phyloP scores from a whole-genome alignment of 805 yeast genomes.

The Saccharomycopsis oosterbeekiorum region DNA sequence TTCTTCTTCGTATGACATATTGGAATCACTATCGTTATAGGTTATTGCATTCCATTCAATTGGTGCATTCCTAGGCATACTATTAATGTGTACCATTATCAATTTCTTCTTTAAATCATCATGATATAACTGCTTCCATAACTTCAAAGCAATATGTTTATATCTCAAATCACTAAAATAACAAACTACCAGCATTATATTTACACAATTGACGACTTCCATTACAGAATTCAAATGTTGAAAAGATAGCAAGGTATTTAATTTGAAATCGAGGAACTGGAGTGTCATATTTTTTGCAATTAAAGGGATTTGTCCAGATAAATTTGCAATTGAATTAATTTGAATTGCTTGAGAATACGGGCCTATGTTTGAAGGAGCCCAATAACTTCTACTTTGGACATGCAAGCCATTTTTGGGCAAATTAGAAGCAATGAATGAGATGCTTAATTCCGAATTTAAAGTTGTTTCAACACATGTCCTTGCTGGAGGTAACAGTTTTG shows the following conservation, averaged over 20 bases:
- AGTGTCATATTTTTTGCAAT: slow-evolving; percentile 62
- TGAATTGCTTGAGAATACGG: slow-evolving; percentile 85
- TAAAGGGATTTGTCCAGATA: slow-evolving; percentile 90
- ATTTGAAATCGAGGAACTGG: slow-evolving; percentile 20
- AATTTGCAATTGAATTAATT: slow-evolving; percentile 39
- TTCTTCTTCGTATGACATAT: slow-evolving; percentile 21
- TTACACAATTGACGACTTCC: slow-evolving; percentile 37
- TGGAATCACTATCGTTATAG: slow-evolving; percentile 34
- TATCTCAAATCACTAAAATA: slow-evolving; percentile 34
- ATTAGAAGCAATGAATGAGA: slow-evolving; percentile 7
- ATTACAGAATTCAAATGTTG: slow-evolving; percentile 67
- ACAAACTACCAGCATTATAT: slow-evolving; percentile 42
- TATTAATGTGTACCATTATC: slow-evolving; percentile 44
- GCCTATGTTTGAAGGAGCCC: slow-evolving; percentile 99
- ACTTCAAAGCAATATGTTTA: slow-evolving; percentile 10
- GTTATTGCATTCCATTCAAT: slow-evolving; percentile 72
- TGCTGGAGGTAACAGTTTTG: slow-evolving; percentile 69
- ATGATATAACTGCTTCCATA: background rate
- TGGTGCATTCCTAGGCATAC: slow-evolving; percentile 52
- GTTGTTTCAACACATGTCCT: slow-evolving; percentile 62
- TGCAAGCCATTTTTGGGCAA: slow-evolving; percentile 60
- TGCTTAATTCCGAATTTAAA: slow-evolving; percentile 1
- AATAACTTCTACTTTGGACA: slow-evolving; percentile 85
- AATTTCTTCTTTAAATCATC: slow-evolving; percentile 23
- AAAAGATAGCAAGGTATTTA: slow-evolving; percentile 46